phyloP scores from a whole-genome alignment of 805 yeast genomes.

The Candida ovalis region DNA sequence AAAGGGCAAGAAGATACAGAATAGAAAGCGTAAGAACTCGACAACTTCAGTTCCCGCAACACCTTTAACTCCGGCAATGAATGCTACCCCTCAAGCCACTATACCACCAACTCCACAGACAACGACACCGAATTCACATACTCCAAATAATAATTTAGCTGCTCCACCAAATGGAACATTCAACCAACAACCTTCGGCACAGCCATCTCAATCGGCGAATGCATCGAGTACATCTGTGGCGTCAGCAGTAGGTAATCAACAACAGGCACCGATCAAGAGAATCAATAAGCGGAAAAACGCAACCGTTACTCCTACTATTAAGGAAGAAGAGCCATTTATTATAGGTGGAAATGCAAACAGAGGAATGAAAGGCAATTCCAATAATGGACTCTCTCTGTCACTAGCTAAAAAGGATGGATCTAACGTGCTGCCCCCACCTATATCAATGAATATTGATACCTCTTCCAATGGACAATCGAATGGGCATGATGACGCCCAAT shows the following conservation, averaged over 20 bases:
- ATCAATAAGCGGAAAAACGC: conserved; percentile 19
- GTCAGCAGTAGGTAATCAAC: not conserved
- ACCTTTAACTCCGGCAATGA: conserved; percentile 31
- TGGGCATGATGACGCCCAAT: not conserved
- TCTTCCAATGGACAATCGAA: not conserved
- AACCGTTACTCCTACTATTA: conserved; percentile 25
- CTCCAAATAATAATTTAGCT: conserved; percentile 3
- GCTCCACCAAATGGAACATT: not conserved
- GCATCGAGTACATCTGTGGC: not conserved
- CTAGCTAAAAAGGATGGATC: conserved; percentile 1
- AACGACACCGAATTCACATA: conserved; percentile 10
- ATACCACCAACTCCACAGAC: conserved; percentile 22
- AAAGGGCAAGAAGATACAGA: conserved; percentile 18
- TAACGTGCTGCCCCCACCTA: conserved; percentile 1
- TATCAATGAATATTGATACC: not conserved
- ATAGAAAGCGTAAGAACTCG: conserved; percentile 25
- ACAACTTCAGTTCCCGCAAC: conserved; percentile 31
- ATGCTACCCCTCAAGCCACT: conserved; percentile 25
- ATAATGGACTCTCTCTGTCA: not conserved
- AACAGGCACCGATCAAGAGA: conserved; percentile 11
- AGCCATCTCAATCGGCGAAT: not conserved
- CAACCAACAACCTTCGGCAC: not conserved
- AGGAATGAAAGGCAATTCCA: not conserved
- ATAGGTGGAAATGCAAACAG: not conserved
- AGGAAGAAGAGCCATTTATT: conserved; percentile 25